Base-by-base conservation (phyloP, 768 basidiomycete species). In the Macrocybe gigantea region DNA sequence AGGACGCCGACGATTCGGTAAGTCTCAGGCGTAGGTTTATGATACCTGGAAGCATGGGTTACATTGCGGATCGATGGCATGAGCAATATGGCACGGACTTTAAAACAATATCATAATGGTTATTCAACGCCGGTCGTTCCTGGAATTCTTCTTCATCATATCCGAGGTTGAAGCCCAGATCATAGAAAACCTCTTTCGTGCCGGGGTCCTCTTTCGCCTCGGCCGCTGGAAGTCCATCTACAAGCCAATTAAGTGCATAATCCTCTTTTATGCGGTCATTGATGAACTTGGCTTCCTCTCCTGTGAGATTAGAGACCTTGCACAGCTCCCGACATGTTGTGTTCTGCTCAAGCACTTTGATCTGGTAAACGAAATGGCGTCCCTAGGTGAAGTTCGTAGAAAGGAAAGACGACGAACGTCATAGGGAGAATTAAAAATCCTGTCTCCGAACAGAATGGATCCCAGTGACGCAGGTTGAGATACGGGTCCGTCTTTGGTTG, bases 81-180 rank as follows among this genome's bases (percentile, higher is more conserved):
- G 46, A 37, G 15, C 46, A 31, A 37, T 35, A 9, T 7, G 7
- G 8, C n/a, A 48, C 72, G 46, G 51, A 88, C 85, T 83, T 79
- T 48, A 93, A 62, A 38, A 88, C 80, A 48, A 93, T 83, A 56
- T 93, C 87, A 57, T 93, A 97, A 60, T 98, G 95, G 57, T 98
- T 98, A 62, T 97, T 86, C 48, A 97, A 65, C 10, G 79, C 81
- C 5, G 92, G 91, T 6, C 57, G 63, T 36, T 80, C 79, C 36
- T 75, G 70, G 53, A 72, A 75, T 41, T 66, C 65, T 40, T 67
- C 79, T 45, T 88, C 82, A 43, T 83, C 73, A 54, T 90, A 74
- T 3, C 91, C 93, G n/a, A 98, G 73, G 58, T 92, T 92, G 71
- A 97, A 97, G 0, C 94, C 88, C 70, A 91, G 86, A 67, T 95